These are phyloP conservation scores for Suhomyces sp. DNA, from an alignment of 805 yeast genomes.

Conservation along the genomic window DNA sequence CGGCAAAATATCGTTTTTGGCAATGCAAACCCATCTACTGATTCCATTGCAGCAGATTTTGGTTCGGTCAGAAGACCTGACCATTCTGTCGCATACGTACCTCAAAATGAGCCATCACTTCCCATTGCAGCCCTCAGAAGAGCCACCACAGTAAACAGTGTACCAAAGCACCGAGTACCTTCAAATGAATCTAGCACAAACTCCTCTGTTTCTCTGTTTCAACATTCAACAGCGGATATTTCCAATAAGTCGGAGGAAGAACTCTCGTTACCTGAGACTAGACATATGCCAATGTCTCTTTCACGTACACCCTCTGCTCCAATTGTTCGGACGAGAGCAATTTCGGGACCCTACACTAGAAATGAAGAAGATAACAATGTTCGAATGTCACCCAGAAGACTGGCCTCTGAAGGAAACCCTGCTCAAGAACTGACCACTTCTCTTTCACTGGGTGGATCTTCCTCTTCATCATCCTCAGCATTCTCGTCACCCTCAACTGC, in stretches of 20 bases:
- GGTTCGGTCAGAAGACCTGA: conserved; percentile 9
- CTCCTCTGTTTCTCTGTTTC: conserved; percentile 7
- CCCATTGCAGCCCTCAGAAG: conserved; percentile 6
- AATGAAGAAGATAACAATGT: background rate
- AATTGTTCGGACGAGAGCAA: conserved; percentile 1
- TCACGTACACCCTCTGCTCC: conserved; percentile 11
- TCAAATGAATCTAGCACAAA: background rate
- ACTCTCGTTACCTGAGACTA: background rate
- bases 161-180: background rate
- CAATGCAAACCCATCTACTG: conserved; percentile 23
- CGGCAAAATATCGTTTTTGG: conserved; percentile 16
- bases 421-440: background rate
- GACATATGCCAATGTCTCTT: background rate
- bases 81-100: background rate
- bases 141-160: conserved; percentile 4
- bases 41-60: conserved; percentile 26
- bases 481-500: background rate
- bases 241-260: background rate
- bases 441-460: background rate
- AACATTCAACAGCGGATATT: background rate
- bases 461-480: background rate
- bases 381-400: conserved; percentile 10
- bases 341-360: too few relatives aligned
- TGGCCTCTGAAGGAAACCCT: conserved; percentile 10
- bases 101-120: background rate